A percentile compares a stretch with the other conserved stretches of the same genome.
Evolutionary conservation across 768 basidiomycete genomes (phyloP).

Genomic region (Coprinellus micaceus): DNA sequence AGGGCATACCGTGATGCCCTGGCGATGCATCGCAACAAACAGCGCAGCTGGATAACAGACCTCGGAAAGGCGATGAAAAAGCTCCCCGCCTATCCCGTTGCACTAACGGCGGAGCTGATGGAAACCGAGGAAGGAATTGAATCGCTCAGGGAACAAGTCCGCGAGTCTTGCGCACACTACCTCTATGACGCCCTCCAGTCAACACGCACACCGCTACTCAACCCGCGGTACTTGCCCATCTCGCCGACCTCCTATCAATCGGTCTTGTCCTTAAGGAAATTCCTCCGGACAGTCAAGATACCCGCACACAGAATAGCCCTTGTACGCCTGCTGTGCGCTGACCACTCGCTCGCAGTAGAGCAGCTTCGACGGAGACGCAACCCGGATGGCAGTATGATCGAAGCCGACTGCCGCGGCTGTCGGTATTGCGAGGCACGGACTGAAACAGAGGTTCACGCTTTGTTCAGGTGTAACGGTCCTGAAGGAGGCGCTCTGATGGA

Average conservation of each 20-base stretch:
- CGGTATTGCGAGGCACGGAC: not conserved
- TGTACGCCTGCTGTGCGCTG: not conserved
- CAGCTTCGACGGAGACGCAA: not conserved
- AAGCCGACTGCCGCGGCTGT: not conserved
- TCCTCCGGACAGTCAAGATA: not conserved
- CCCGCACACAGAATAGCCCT: not conserved
- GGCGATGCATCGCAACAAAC: not conserved
- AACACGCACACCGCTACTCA: not conserved
- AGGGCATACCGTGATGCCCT: conserved; percentile 1
- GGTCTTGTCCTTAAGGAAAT: not conserved
- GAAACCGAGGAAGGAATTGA: not conserved
- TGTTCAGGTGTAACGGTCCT: not conserved
- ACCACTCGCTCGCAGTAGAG: not conserved
- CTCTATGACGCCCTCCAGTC: not conserved
- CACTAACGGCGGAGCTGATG: not conserved
- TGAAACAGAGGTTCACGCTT: not conserved
- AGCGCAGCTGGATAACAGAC: not conserved
- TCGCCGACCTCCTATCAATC: not conserved
- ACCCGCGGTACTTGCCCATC: not conserved
- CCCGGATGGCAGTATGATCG: not conserved
- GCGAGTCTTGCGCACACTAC: not conserved
- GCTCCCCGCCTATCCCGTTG: not conserved
- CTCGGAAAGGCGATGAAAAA: not conserved
- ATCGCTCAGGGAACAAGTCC: not conserved
- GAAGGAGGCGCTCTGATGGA: not conserved